Base-by-base conservation (phyloP, 192 early-diverging fungal species). In the Entrophospora sp. region DNA sequence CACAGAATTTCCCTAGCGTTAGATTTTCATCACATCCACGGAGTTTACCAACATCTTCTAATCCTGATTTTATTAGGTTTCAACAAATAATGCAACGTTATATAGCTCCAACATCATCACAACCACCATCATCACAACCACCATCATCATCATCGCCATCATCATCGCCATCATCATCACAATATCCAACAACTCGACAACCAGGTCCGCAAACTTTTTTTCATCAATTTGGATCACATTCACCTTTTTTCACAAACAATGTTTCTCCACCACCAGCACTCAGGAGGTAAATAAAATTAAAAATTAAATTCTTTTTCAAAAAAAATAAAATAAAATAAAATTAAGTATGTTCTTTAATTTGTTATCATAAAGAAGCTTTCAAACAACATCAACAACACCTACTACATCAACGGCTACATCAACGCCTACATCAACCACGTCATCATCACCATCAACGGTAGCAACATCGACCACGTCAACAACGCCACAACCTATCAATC, bases 401-500 rank as follows among this genome's bases (percentile, higher is more conserved):
- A 35, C 34, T 36, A 5, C 25, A 52, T n/a, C n/a, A n/a, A n/a
- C n/a, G n/a, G n/a, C 16, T 7, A 43, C n/a, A n/a, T n/a, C n/a
- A n/a, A n/a, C n/a, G n/a, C n/a, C n/a, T n/a, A n/a, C n/a, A n/a
- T n/a, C n/a, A 18, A 12, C 13, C 18, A 43, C 42, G 13, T 18
- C 13, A 12, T 18, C 13, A 43, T 18, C 18, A 16, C 18, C 18
- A 43, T 43, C 3, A 16, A 2, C 13, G 13, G 13, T 43, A 43
- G 13, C 42, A 12, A 18, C 3, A 16, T 16, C 13, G 18, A 43
- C 13, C 42, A 18, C 42, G 42, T 43, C 42, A 43, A 12, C 42
- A 16, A 12, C 42, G 38, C 10, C 3, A 4, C 83, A 79, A 66
- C 72, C 78, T 14, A n/a, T n/a, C n/a, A n/a, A n/a, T n/a, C 70